These are phyloP conservation scores for Fusarium abutilonis DNA, from an alignment of 2,329 filamentous ascomycete genomes.

Conservation along the genomic window DNA sequence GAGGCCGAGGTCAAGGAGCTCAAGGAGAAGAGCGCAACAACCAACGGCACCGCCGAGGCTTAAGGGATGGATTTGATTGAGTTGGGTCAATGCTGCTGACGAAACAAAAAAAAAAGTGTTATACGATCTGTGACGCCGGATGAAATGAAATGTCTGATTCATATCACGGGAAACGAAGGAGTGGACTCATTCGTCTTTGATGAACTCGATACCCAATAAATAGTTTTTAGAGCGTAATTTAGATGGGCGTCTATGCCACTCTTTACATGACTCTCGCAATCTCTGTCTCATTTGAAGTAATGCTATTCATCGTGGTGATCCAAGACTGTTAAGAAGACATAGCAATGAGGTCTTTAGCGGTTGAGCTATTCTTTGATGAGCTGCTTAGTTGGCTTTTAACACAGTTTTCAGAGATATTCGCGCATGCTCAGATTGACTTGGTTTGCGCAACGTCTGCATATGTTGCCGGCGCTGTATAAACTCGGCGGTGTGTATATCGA, in stretches of 20 bases:
- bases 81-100: slow-evolving; percentile 30
- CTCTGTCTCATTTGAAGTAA: not conserved
- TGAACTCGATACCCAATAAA: slow-evolving; percentile 47
- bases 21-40: slow-evolving; percentile 31
- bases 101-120: slow-evolving; percentile 31
- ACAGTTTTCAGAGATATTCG: too few species aligned
- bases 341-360: too few species aligned
- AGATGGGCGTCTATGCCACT: slow-evolving; percentile 40
- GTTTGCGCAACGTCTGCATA: not conserved
- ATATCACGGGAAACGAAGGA: slow-evolving; percentile 46
- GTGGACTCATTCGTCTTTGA: slow-evolving; percentile 46
- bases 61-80: slow-evolving; percentile 14
- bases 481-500: not conserved
- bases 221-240: slow-evolving; percentile 41
- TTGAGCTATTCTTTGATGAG: too few species aligned
- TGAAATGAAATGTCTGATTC: slow-evolving; percentile 42
- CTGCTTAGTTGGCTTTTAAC: too few species aligned
- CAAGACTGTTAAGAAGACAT: too few species aligned
- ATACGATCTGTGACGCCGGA: slow-evolving; percentile 41
- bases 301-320: not conserved
- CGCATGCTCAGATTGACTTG: not conserved
- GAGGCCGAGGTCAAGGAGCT: slow-evolving; percentile 38
- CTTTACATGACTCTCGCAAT: slow-evolving; percentile 19
- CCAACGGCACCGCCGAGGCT: slow-evolving; percentile 35
- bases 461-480: too few species aligned